Evolutionary conservation across 2,329 filamentous ascomycete species (phyloP).

Genomic region (Colletotrichum noveboracense): DNA sequence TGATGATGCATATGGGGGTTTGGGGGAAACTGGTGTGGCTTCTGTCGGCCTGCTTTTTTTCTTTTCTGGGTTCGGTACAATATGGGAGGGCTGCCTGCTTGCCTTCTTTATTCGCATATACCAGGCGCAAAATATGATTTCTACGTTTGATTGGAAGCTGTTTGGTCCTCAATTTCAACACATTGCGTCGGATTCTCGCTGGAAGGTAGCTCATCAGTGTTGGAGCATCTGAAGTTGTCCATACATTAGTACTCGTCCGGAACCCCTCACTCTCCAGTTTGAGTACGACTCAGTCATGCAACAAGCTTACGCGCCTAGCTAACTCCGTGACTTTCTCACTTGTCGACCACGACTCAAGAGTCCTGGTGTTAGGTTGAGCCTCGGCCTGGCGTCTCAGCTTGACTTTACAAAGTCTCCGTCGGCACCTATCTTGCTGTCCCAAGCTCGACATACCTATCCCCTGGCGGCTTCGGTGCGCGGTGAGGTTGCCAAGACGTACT

Average conservation of each 20-base stretch:
- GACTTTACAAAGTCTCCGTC: background rate
- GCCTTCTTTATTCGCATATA: background rate
- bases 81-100: background rate
- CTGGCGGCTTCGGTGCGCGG: background rate
- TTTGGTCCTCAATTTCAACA: no score
- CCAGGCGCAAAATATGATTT: background rate
- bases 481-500: background rate
- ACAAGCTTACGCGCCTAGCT: background rate
- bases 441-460: background rate
- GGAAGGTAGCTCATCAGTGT: background rate
- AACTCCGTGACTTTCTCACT: background rate
- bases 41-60: background rate
- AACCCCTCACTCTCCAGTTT: background rate
- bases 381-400: background rate
- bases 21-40: background rate
- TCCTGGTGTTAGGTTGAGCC: background rate
- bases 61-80: background rate
- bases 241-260: background rate
- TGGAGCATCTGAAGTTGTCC: background rate
- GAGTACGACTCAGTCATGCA: background rate
- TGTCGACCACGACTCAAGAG: background rate
- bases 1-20: background rate
- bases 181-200: background rate
- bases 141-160: background rate
- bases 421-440: background rate